Evolutionary conservation across 192 early-diverging fungal genomes (phyloP).

Genomic region (Gonapodya sp.): DNA sequence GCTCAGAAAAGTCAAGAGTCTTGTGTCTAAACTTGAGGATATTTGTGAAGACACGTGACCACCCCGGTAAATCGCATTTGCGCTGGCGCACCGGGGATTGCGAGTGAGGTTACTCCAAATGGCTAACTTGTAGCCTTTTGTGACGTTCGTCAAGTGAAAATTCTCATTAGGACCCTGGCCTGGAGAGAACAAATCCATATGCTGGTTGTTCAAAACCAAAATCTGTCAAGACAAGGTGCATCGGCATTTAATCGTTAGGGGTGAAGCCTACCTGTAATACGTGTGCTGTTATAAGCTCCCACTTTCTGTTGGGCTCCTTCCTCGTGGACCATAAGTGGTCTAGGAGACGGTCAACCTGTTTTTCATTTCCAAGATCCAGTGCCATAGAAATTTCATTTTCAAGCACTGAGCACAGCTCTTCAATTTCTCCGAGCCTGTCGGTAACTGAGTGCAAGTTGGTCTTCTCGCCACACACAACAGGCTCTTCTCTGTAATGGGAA

Average conservation of each 20-base stretch:
- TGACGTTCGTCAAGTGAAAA: neutral
- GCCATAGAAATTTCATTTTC: neutral
- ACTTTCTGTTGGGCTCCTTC: neutral
- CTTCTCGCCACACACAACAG: neutral
- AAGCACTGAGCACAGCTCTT: neutral
- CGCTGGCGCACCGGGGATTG: neutral
- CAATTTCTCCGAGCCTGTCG: neutral
- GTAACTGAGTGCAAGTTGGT: neutral
- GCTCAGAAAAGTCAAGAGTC: neutral
- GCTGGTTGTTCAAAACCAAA: too few relatives aligned
- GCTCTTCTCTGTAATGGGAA: neutral
- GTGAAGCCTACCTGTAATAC: neutral
- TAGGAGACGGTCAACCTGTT: neutral
- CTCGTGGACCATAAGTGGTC: neutral
- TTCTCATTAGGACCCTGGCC: neutral
- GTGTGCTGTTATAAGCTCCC: neutral
- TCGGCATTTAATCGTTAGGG: neutral
- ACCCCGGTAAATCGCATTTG: neutral
- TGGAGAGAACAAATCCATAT: neutral
- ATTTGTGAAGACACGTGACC: too few relatives aligned
- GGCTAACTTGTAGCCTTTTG: neutral
- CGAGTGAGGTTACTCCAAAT: neutral
- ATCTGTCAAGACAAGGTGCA: neutral
- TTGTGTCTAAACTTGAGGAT: neutral
- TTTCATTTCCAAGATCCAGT: neutral